Evolutionary conservation across 345 rosid species (phyloP), one percentile per base, ranked within the genome.

Genomic region (Eucalyptus curtisii): DNA sequence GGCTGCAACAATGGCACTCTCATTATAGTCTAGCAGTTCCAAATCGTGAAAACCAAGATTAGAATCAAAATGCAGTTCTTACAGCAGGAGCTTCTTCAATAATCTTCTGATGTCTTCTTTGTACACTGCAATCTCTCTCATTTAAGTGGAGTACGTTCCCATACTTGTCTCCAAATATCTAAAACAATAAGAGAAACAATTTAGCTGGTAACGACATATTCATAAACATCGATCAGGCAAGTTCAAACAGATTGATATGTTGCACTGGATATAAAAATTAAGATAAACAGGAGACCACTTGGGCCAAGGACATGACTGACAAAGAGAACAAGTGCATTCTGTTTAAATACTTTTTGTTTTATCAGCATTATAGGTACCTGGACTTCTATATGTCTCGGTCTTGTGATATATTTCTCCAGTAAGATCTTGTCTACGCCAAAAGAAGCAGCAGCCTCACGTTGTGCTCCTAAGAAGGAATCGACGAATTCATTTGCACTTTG

Each of bases 11-110:
- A n/a, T n/a, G n/a, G n/a, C n/a, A n/a, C n/a, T n/a, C n/a, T n/a
- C n/a, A n/a, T n/a, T n/a, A n/a, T n/a, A n/a, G n/a, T n/a, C n/a
- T n/a, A n/a, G n/a, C n/a, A n/a, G n/a, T n/a, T n/a, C n/a, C n/a
- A n/a, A n/a, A n/a, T n/a, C n/a, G n/a, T n/a, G n/a, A n/a, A n/a
- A n/a, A n/a, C n/a, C n/a, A n/a, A n/a, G n/a, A n/a, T n/a, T n/a
- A n/a, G n/a, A n/a, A n/a, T n/a, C n/a, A n/a, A n/a, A n/a, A n/a
- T n/a, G n/a, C n/a, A n/a, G n/a, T n/a, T n/a, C 92, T 95, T 95
- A 97, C 99, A 90, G 99, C 99, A 87, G 99, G 99, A 93, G 99
- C 99, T 95, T 97, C 99, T 94, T 97, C 99, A 57, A 97, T 97
- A 88, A 97, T 96, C 95, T 97, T 97, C 91, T 96, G 99, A 92